Evolutionary conservation across 192 early-diverging fungal species (phyloP), one percentile per base, ranked within the genome.

Genomic region (Lobulomyces angularis): DNA sequence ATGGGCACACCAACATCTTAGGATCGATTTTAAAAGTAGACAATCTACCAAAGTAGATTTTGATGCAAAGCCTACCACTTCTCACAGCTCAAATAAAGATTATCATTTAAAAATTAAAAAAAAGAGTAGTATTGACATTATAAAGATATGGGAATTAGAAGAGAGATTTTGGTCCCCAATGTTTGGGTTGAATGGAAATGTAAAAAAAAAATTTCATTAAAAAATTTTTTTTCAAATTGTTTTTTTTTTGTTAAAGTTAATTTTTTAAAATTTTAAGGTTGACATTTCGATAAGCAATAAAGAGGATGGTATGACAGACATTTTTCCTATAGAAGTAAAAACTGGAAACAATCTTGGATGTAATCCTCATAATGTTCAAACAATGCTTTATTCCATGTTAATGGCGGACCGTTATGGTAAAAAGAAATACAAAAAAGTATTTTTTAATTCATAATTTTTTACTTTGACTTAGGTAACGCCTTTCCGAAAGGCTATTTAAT

Each of bases 101-200:
- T 23, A 20, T 44, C 19, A 11, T 28, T 44, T 38, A 33, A 18
- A 23, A 41, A 32, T 18, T 38, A 14, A 19, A 30, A 19, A 30
- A 17, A n/a, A 14, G 20, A 12, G 17, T n/a, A 53, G 31, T 77
- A 36, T 32, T 7, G 61, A 73, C 17, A 61, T 95, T 18, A 65
- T 61, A 19, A 80, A 81, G 35, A 58, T 88, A 0, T 45, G 91
- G 27, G 82, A 88, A 45, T 82, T 92, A 45, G 93, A 97, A 53
- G 90, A 97, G 43, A 75, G 76, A 36, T 67, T 90, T 18, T 94
- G 86, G 86, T 88, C 88, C 23, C 83, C 86, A 6, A 86, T 60
- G 50, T 93, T 76, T 64, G 93, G 93, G 1, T 59, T 97, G 12
- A 92, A 92, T 41, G 93, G 93, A 18, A 90, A 84, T 48, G 70